Evolutionary conservation across 352 stramenopile species (phyloP), one percentile per base, ranked within the genome.

Genomic region (Pythium sukuiense): DNA sequence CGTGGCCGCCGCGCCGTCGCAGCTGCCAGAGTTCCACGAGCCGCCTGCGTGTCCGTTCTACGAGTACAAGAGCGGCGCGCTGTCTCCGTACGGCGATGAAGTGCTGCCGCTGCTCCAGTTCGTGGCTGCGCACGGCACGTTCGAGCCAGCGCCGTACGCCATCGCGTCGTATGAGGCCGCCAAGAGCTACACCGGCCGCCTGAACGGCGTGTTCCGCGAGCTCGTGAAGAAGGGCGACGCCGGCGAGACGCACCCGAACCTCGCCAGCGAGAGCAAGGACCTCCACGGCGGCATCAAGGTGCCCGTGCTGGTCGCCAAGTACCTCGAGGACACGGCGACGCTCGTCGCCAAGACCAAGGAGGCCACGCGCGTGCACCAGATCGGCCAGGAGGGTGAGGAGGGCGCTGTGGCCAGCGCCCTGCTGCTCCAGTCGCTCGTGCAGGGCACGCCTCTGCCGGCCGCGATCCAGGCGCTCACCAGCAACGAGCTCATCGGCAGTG

Each of bases 131-230:
- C 70, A 73, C 20, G 77, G 79, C 20, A 50, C 64, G n/a, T 90
- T 90, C 27, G 69, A 77, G 41, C 62, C 81, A 27, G 63, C 65
- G 0, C 65, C 72, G 59, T 90, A 87, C 52, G 78, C 74, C 16
- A 67, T 71, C 30, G 59, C 54, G 16, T 89, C 80, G 48, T 89
- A 89, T 61, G 67, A 66, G 12, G 80, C 79, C 4, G 74, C 81
- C 39, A 89, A 89, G 71, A 63, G 66, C 33, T 88, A 88, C 71
- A 74, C 71, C 18, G 83, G 79, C 1, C 77, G 79, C 9, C 65
- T 89, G 37, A 91, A 91, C 65, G 69, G 80, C 55, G 79, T 87
- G 61, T 86, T 91, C 59, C 82, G 83, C 57, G 77, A 91, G 55
- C 74, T 89, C 63, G 79, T 91, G 35, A 66, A 68, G 32, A 89